A percentile compares a stretch with the other conserved stretches of the same genome.
Conservation (phyloP, 2,329 filamentous ascomycete species). For the Pseudogymnoascus sp. region DNA sequence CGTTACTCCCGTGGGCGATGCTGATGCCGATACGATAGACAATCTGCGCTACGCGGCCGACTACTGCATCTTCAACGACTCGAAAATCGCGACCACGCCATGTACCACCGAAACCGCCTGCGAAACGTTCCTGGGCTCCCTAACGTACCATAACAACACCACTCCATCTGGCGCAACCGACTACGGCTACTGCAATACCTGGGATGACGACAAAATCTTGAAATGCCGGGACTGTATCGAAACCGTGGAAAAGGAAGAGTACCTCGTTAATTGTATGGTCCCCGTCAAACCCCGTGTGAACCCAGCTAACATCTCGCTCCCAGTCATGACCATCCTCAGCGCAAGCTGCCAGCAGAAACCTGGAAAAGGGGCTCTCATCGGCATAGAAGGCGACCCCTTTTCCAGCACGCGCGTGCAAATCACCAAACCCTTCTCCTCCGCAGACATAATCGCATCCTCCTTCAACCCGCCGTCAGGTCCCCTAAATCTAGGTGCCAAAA, state of each 20-base stretch:
- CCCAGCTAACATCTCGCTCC: not conserved
- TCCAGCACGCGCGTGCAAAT: conserved; percentile 19
- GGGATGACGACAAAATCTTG: conserved; percentile 18
- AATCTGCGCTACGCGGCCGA: conserved; percentile 26
- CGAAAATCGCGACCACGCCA: conserved; percentile 19
- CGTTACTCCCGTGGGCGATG: conserved; percentile 1
- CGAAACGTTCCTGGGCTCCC: conserved; percentile 20
- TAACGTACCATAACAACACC: conserved; percentile 21
- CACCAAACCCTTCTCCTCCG: conserved; percentile 14
- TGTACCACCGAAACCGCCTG: conserved; percentile 23
- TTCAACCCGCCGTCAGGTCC: conserved; percentile 11
- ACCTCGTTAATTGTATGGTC: conserved; percentile 20
- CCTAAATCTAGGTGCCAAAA: conserved; percentile 19
- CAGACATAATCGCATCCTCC: not conserved
- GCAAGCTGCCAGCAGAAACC: conserved; percentile 25
- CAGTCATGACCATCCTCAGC: conserved; percentile 24
- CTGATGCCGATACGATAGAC: conserved; percentile 17
- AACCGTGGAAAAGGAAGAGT: conserved; percentile 10
- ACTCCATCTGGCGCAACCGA: conserved; percentile 17
- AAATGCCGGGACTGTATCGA: conserved; percentile 18
- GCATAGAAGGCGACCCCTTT: conserved; percentile 24
- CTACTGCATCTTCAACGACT: conserved; percentile 23
- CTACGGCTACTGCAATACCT: conserved; percentile 25
- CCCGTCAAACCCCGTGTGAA: not conserved
- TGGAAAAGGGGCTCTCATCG: conserved; percentile 17